phyloP scores from a whole-genome alignment of 257 asterid genomes.

The Haberlea rhodopensis region DNA sequence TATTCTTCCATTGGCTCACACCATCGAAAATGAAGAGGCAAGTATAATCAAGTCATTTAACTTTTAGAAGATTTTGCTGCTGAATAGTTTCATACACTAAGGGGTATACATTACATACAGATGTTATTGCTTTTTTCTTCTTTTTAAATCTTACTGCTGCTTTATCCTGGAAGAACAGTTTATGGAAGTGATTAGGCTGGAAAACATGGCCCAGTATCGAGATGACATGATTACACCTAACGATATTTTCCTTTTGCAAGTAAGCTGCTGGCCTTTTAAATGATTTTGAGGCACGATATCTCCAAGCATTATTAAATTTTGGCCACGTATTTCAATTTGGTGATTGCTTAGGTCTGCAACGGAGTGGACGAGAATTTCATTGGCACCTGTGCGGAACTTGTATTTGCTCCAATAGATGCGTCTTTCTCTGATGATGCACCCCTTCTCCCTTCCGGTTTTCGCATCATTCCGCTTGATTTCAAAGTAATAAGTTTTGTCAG shows the following conservation, averaged over 20 bases:
- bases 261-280: slow-evolving; percentile 31
- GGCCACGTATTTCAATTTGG: slow-evolving; percentile 3
- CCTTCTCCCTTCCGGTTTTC: slow-evolving; percentile 96
- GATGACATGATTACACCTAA: slow-evolving; percentile 77
- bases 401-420: slow-evolving; percentile 95
- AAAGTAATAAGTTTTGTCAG: slow-evolving; percentile 44
- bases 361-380: slow-evolving; percentile 89
- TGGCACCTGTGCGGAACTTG: slow-evolving; percentile 80
- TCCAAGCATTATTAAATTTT: background rate
- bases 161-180: slow-evolving; percentile 43
- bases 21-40: slow-evolving; percentile 97
- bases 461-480: slow-evolving; percentile 82
- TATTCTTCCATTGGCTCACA: slow-evolving; percentile 93
- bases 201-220: slow-evolving; percentile 65
- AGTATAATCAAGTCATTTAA: slow-evolving; percentile 9
- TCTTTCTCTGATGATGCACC: slow-evolving; percentile 96
- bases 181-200: slow-evolving; percentile 97
- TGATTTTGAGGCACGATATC: background rate
- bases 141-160: background rate
- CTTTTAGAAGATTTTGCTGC: background rate
- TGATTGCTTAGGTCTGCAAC: slow-evolving; percentile 62
- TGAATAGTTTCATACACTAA: background rate
- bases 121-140: slow-evolving; percentile 7
- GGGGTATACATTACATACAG: background rate
- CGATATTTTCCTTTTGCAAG: slow-evolving; percentile 92